Evolutionary conservation across 1,284 basidiomycete species (phyloP), one percentile per base, ranked within the genome.

Genomic region (Entoloma clypeatum): DNA sequence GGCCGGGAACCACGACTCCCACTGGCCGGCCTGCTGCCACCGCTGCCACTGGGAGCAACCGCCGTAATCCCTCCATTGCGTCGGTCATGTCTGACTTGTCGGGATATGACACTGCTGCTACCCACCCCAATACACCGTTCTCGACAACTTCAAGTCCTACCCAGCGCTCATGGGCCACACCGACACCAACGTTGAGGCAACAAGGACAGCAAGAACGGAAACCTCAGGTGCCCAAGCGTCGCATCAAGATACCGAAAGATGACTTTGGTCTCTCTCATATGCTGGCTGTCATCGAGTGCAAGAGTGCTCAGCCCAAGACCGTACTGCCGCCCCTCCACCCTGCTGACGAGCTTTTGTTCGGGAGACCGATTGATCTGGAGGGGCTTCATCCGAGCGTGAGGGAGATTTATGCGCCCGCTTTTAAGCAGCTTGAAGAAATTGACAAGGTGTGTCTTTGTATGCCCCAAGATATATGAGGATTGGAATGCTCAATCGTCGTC

Each of bases 261-360:
- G 88, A 93, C 59, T 93, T 92, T 62, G 92, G 91, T 1, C 66
- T 92, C 27, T 68, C 77, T 9, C 72, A 81, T 41, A 89, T 94
- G 83, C 74, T 92, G 70, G 81, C 86, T 7, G 71, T 93, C 35
- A 90, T 94, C 44, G 79, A 89, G 54, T 74, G 77, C 25, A 73
- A 76, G 23, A 81, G 79, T 23, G 58, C 68, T 29, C 60, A 68
- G 22, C 55, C 54, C 24, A 65, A 58, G 48, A 54, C 54, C 30
- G 50, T 65, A 7, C 50, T 65, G 25, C 64, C 64, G 8, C 66
- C 67, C 27, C 53, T 75, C 44, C 75, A 86, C 49, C 72, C 77
- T 8, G 79, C 87, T 13, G 85, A 90, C 43, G 79, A 79, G 48
- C 55, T 84, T 56, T 56, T 91, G 40, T 90, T 92, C 57, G 88